Base-by-base conservation (phyloP, 179 eudicot genomes). In the Kewa caespitosa region DNA sequence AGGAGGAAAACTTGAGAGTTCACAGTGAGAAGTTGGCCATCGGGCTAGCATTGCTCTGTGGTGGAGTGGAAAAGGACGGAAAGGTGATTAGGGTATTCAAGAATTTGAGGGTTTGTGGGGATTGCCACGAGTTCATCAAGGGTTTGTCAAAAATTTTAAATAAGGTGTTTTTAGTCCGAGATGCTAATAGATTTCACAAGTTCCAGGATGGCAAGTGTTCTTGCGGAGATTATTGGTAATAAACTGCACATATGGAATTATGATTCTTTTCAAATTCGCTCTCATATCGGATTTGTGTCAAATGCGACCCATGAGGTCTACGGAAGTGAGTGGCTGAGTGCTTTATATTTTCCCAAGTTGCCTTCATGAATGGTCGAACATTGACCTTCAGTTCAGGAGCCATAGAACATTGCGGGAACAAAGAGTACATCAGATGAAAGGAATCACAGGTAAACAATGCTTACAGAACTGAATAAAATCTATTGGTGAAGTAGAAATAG, bases 11-110 rank as follows among this genome's bases (percentile, higher is more conserved):
- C 72, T 60, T 92, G 86, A 92, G 92, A 77, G 82, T 85, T 74
- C 94, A 92, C 65, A 92, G 97, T n/a, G 97, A 92, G 83, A 92
- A 89, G 65, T 72, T 92, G 83, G 97, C 92, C 10, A 87, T 89
- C 20, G 97, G 97, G 36, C 75, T 92, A 50, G 94, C 94, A 28
- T 79, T 92, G 62, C 80, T 90, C 67, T 66, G 70, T 32, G 79
- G 69, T 27, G 89, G 89, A 46, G 67, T 73, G 55, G 83, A 81
- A 54, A 73, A 81, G 48, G 83, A 80, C 27, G 75, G 82, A 18
- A 79, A 77, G 73, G 81, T 79, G 33, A 89, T 90, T 8, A 74
- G 90, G 50, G 76, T 92, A 75, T 92, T 89, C 86, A 92, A 92
- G 59, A 90, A 91, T 79, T 81, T 91, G 82, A 87, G 94, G 82